Percentiles rank a stretch among this genome's conserved stretches.
These are phyloP conservation scores for Pythium apleroticum DNA, from an alignment of 352 stramenopile species.

Conservation along the genomic window DNA sequence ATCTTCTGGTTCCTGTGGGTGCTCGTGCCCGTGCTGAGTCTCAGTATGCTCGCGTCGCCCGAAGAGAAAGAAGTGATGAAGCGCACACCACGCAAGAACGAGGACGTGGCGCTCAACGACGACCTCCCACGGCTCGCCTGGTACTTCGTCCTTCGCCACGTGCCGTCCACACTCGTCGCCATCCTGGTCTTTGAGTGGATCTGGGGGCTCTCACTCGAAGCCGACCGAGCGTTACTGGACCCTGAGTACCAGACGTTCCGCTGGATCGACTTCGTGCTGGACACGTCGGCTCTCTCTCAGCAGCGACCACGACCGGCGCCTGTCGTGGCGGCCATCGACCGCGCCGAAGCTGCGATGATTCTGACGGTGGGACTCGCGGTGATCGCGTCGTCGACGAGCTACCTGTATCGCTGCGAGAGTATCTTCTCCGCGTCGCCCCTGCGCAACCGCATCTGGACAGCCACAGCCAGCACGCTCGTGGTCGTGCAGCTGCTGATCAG, in stretches of 20 bases:
- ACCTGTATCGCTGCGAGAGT: conserved; percentile 78
- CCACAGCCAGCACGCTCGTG: conserved; percentile 36
- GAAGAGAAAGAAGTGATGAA: conserved; percentile 81
- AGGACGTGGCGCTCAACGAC: conserved; percentile 58
- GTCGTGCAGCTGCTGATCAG: conserved; percentile 51
- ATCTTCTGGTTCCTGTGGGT: conserved; percentile 87
- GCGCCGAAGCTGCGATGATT: conserved; percentile 74
- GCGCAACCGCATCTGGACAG: conserved; percentile 71
- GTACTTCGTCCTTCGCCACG: conserved; percentile 75
- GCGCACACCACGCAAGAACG: conserved; percentile 84
- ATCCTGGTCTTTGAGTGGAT: conserved; percentile 73
- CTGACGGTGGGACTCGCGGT: conserved; percentile 66
- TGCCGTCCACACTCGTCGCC: conserved; percentile 56
- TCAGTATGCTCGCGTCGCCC: conserved; percentile 75
- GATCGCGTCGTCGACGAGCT: conserved; percentile 67
- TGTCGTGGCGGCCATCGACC: conserved; percentile 62
- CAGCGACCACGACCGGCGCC: conserved; percentile 44
- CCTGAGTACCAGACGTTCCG: conserved; percentile 34
- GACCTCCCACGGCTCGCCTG: conserved; percentile 52
- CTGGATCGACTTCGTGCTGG: conserved; percentile 68
- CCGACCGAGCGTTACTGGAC: conserved; percentile 25
- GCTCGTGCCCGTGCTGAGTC: conserved; percentile 68
- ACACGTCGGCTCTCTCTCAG: conserved; percentile 40
- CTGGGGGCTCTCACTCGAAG: conserved; percentile 63
- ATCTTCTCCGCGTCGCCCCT: conserved; percentile 64